These are phyloP conservation scores for Iris pallida DNA, from an alignment of 116 monocot genomes.

Conservation along the genomic window DNA sequence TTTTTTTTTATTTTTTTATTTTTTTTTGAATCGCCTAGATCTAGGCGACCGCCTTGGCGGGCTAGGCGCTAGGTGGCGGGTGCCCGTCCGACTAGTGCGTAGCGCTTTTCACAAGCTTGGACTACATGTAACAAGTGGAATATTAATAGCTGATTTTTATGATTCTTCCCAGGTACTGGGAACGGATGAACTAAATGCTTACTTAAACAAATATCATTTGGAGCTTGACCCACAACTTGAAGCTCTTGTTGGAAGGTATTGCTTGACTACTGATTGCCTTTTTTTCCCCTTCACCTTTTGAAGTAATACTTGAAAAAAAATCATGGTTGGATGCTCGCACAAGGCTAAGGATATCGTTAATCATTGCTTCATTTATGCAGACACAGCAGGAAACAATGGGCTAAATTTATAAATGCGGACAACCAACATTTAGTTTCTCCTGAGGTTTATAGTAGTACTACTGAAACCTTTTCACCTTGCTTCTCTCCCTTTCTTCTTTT, in stretches of 20 bases:
- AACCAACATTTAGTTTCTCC: constrained; percentile 95
- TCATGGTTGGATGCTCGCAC: too few relatives aligned
- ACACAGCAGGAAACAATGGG: constrained; percentile 95
- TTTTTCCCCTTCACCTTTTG: background rate
- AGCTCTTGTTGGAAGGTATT: constrained; percentile 87
- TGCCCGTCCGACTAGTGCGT: too few relatives aligned
- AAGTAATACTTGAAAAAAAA: too few relatives aligned
- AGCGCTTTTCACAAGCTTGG: too few relatives aligned
- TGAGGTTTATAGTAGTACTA: constrained; percentile 41
- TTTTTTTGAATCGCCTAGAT: too few relatives aligned
- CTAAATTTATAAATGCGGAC: constrained; percentile 85
- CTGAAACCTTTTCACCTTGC: background rate
- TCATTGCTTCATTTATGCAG: constrained; percentile 33
- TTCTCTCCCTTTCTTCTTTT: background rate
- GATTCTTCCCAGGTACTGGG: constrained; percentile 66
- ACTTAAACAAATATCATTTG: constrained; percentile 70
- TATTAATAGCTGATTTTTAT: too few relatives aligned
- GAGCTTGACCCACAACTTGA: constrained; percentile 86
- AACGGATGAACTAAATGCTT: constrained; percentile 75
- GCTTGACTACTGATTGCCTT: background rate
- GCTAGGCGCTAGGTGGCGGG: too few relatives aligned
- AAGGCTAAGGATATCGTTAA: background rate
- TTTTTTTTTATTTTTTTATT: too few relatives aligned
- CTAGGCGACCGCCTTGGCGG: too few relatives aligned
- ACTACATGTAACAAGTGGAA: too few relatives aligned